Evolutionary conservation across 306 rosid species (phyloP), one percentile per base, ranked within the genome.

Genomic region (Prunus armeniaca): DNA sequence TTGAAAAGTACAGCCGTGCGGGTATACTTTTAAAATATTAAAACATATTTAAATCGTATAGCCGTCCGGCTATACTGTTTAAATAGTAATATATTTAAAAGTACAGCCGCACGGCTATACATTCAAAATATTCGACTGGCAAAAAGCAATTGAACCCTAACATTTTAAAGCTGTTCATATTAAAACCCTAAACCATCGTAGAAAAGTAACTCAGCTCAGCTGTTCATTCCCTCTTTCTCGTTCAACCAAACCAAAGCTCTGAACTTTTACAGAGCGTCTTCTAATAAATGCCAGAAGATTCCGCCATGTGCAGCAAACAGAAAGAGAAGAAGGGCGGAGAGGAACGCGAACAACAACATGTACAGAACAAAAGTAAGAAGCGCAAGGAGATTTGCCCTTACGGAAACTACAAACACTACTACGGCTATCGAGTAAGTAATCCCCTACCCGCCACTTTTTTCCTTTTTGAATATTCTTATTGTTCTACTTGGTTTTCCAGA

Each of bases 401-500:
- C 76, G 97, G 98, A 66, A 95, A 95, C 82, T 95, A 95, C 87
- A 85, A 63, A 80, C 76, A 67, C 85, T 95, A 95, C 89, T 95
- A 95, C 77, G 96, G 95, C 86, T 95, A 95, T 76, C 91, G 97
- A 14, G 99, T 92, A 89, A 55, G 28, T 71, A 66, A 41, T 41
- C 14, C 64, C 3, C 67, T 41, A 12, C 43, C 3, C 15, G 19
- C 55, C 38, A 11, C 34, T 14, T 1, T 24, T 58, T 38, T 41
- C 28, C 34, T 11, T 12, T 4, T 17, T 22, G 13, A 57, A 38
- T 22, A 25, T 38, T 25, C 8, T 10, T 27, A 15, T 20, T 67
- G 15, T 15, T 71, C 5, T 7, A 13, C 30, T 41, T 67, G 32
- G 22, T 47, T 69, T 58, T 34, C 52, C 34, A 49, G 63, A 41